Conservation (phyloP, 805 yeast genomes). For the Candida ovalis region DNA sequence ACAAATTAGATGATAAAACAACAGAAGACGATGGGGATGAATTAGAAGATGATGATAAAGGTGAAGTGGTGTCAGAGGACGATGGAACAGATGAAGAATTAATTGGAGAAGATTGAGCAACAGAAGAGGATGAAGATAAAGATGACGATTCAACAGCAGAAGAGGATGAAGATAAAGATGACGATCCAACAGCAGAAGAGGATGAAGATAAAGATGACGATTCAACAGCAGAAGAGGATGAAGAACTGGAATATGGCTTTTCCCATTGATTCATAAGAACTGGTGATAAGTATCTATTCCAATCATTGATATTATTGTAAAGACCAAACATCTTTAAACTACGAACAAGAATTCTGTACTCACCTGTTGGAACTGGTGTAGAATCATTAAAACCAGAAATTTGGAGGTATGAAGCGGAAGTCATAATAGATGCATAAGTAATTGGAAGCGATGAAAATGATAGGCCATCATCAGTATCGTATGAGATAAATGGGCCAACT, state of each 20-base stretch:
- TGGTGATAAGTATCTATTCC: conserved; percentile 11
- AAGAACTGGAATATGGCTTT: neutral
- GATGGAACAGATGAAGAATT: too few species aligned
- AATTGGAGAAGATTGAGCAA: too few species aligned
- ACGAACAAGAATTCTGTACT: conserved; percentile 7
- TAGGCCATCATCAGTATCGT: neutral
- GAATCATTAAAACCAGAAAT: conserved; percentile 1
- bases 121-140: too few species aligned
- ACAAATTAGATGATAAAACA: too few species aligned
- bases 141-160: too few species aligned
- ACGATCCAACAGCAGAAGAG: neutral
- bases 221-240: neutral
- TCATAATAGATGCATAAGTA: neutral
- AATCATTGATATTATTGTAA: conserved; percentile 3
- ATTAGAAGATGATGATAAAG: conserved; percentile 12
- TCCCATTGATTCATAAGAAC: neutral
- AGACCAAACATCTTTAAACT: conserved; percentile 11
- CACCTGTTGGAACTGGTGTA: conserved; percentile 6
- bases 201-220: neutral
- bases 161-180: too few species aligned
- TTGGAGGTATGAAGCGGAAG: neutral
- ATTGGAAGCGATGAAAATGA: neutral
- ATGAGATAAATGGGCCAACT: conserved; percentile 1
- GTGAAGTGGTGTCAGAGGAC: conserved; percentile 17
- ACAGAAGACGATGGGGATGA: too few species aligned